Conservation (phyloP, 768 basidiomycete species). For the Botryobasidium botryosum region DNA sequence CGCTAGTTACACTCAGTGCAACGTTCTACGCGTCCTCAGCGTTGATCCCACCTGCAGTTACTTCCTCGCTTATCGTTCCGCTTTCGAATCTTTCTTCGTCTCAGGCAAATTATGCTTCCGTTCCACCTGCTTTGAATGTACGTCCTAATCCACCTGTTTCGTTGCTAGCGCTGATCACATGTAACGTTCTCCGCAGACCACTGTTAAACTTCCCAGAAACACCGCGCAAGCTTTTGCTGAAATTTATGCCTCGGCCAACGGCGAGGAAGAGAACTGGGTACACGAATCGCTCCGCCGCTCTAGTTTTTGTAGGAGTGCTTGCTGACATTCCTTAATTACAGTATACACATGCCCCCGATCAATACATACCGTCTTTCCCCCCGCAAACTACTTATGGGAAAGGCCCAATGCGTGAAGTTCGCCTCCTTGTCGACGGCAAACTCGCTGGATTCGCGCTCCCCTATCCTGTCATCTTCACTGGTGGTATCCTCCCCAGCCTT, state of each 20-base stretch:
- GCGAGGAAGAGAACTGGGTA: conserved; percentile 66
- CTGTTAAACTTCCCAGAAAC: conserved; percentile 56
- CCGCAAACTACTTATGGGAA: conserved; percentile 29
- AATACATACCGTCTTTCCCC: conserved; percentile 41
- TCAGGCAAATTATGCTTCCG: conserved; percentile 55
- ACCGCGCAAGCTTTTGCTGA: conserved; percentile 52
- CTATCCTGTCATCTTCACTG: conserved; percentile 50
- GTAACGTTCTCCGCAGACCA: conserved; percentile 33
- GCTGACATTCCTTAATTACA: conserved; percentile 15
- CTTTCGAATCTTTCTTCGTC: conserved; percentile 45
- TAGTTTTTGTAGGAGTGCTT: neutral
- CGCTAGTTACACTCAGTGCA: conserved; percentile 43
- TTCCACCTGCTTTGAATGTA: conserved; percentile 59
- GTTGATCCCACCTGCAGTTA: conserved; percentile 37
- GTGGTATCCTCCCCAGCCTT: conserved; percentile 41
- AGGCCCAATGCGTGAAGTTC: conserved; percentile 47
- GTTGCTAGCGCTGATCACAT: no score
- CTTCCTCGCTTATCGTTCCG: conserved; percentile 50
- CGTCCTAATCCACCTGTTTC: neutral
- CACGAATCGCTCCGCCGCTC: conserved; percentile 10
- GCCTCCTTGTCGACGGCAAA: conserved; percentile 36
- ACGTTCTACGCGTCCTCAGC: conserved; percentile 52
- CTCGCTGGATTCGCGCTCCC: conserved; percentile 43
- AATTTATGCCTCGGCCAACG: conserved; percentile 50
- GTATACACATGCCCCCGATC: conserved; percentile 52